Conservation (phyloP, 2,329 filamentous ascomycete genomes). For the Phaeosphaeria sp. region DNA sequence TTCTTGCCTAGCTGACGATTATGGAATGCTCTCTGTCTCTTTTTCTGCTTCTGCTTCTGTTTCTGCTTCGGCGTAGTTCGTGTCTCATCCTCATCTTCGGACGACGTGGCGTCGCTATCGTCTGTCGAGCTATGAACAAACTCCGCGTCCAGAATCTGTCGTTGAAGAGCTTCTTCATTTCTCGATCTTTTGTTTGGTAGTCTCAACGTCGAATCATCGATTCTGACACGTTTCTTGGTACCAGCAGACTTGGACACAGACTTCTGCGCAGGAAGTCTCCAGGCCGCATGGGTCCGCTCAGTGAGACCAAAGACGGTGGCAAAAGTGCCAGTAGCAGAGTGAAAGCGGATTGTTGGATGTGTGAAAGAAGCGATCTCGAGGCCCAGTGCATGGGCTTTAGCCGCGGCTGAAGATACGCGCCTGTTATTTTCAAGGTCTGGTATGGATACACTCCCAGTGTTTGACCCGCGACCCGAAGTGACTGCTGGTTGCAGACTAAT, state of each 20-base stretch:
- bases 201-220: conserved; percentile 15
- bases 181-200: conserved; percentile 21
- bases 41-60: no score
- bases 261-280: not conserved
- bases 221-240: conserved; percentile 29
- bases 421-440: not conserved
- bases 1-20: conserved; percentile 16
- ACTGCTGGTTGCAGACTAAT: conserved; percentile 12
- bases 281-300: not conserved
- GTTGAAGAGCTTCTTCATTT: not conserved
- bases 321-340: not conserved
- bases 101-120: conserved; percentile 17
- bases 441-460: conserved; percentile 3
- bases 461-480: not conserved
- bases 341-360: conserved; percentile 37
- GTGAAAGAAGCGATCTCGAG: conserved; percentile 14
- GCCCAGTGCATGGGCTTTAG: no score
- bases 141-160: not conserved
- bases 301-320: not conserved
- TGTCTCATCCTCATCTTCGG: conserved; percentile 15
- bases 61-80: conserved; percentile 6
- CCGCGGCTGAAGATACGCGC: not conserved
- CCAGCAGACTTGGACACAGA: conserved; percentile 1
- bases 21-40: not conserved
- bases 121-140: conserved; percentile 8